Conservation (phyloP, 169 alveolate genomes). For the Cryptosporidium ryanae region DNA sequence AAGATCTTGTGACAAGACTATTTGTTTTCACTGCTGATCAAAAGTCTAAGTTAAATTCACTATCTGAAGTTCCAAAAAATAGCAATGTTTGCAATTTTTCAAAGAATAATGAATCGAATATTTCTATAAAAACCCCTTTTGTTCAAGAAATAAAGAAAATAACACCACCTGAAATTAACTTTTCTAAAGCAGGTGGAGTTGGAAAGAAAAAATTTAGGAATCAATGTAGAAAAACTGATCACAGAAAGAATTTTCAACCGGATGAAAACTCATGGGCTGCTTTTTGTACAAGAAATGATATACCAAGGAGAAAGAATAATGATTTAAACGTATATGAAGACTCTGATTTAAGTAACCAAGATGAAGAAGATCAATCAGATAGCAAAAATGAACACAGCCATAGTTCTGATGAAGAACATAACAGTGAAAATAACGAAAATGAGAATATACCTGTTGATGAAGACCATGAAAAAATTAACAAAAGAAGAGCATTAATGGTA, state of each 20-base stretch:
- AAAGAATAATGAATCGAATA: background rate
- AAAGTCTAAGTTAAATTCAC: conserved; percentile 27
- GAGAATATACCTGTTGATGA: conserved; percentile 20
- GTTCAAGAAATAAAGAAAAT: background rate
- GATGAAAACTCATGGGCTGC: conserved; percentile 72
- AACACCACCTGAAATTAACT: conserved; percentile 63
- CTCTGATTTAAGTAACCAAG: conserved; percentile 1
- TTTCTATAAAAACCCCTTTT: background rate
- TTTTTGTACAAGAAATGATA: conserved; percentile 67
- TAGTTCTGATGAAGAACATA: background rate
- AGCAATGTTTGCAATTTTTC: background rate
- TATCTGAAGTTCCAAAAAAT: background rate
- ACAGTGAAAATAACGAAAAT: background rate
- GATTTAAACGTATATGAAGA: background rate
- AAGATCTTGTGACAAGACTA: conserved; percentile 59
- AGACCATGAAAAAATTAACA: conserved; percentile 10
- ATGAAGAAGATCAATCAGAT: background rate
- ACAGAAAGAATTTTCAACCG: conserved; percentile 39
- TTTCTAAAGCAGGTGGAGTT: conserved; percentile 55
- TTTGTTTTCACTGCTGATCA: conserved; percentile 67
- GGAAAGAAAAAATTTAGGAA: conserved; percentile 48
- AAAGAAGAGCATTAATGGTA: conserved; percentile 62
- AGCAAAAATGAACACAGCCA: background rate
- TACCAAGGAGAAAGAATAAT: conserved; percentile 25
- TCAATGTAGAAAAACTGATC: conserved; percentile 31